Conservation (phyloP, 371 early-diverging fungal species). For the Modicella reniformis region DNA sequence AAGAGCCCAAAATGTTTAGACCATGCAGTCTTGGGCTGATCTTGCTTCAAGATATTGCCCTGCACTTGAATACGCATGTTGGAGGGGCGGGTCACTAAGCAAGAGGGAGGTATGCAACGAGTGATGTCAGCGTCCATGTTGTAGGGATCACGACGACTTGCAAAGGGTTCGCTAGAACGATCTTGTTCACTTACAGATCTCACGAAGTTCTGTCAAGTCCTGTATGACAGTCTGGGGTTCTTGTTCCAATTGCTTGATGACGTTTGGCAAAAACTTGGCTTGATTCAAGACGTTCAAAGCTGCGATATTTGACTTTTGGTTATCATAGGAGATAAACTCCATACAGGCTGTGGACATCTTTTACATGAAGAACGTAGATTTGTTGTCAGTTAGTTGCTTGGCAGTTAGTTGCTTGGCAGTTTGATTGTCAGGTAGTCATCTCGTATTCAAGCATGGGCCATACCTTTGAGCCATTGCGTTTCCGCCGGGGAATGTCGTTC, state of each 20-base stretch:
- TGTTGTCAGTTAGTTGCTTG: no score
- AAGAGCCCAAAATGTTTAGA: slow-evolving; percentile 53
- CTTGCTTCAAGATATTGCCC: slow-evolving; percentile 65
- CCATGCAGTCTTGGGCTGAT: slow-evolving; percentile 61
- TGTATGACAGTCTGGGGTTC: slow-evolving; percentile 60
- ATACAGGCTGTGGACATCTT: slow-evolving; percentile 68
- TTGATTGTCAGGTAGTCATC: no score
- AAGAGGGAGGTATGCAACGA: no score
- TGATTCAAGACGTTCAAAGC: slow-evolving; percentile 65
- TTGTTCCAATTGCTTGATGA: slow-evolving; percentile 61
- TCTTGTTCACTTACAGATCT: slow-evolving; percentile 58
- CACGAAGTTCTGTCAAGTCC: slow-evolving; percentile 65
- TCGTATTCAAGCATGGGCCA: slow-evolving; percentile 13
- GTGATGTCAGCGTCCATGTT: no score
- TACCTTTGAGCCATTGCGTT: slow-evolving; percentile 71
- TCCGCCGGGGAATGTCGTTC: slow-evolving; percentile 71
- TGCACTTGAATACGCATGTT: slow-evolving; percentile 72
- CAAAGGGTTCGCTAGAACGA: not conserved
- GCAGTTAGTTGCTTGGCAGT: no score
- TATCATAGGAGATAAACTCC: slow-evolving; percentile 60
- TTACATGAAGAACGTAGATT: not conserved
- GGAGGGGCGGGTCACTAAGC: slow-evolving; percentile 62
- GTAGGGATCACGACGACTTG: no score
- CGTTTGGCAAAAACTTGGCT: slow-evolving; percentile 62
- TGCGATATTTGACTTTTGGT: slow-evolving; percentile 62